Evolutionary conservation across 1,284 basidiomycete genomes (phyloP).

Genomic region (Trametes sp.): DNA sequence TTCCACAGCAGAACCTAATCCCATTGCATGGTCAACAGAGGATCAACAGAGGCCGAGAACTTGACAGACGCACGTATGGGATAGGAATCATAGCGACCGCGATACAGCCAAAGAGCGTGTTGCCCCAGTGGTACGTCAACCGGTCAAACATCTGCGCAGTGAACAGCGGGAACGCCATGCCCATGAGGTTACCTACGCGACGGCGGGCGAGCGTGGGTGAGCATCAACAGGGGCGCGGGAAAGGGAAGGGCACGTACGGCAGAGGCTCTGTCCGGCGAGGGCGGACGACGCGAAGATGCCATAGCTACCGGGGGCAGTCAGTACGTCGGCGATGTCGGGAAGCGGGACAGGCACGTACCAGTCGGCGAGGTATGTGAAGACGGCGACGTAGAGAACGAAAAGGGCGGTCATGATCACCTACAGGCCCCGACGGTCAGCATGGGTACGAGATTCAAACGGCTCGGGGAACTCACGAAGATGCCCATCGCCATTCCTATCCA

Average conservation of each 20-base stretch:
- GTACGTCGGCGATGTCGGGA: constrained; percentile 1
- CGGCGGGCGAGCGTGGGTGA: not conserved
- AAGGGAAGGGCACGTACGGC: constrained; percentile 51
- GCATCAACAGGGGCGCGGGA: not conserved
- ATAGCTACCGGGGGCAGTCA: constrained; percentile 51
- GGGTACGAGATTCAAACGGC: not conserved
- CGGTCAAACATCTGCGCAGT: constrained; percentile 65
- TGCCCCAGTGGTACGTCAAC: constrained; percentile 75
- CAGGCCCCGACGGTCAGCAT: not conserved
- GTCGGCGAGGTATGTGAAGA: constrained; percentile 78
- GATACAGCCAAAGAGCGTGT: constrained; percentile 70
- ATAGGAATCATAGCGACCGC: constrained; percentile 69
- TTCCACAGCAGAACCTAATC: constrained; percentile 65
- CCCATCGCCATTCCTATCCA: constrained; percentile 68
- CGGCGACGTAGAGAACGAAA: constrained; percentile 69
- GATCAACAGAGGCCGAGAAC: not conserved
- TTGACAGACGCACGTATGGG: constrained; percentile 60
- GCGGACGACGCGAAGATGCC: constrained; percentile 81
- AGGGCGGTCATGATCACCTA: constrained; percentile 55
- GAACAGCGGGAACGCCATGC: constrained; percentile 70
- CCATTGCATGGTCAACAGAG: constrained; percentile 6
- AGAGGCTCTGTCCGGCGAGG: constrained; percentile 78
- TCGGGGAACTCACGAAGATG: constrained; percentile 51
- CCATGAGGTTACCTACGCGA: constrained; percentile 61
- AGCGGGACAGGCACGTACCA: constrained; percentile 51